phyloP scores from a whole-genome alignment of 345 rosid genomes.

The Erucastrum elatum region DNA sequence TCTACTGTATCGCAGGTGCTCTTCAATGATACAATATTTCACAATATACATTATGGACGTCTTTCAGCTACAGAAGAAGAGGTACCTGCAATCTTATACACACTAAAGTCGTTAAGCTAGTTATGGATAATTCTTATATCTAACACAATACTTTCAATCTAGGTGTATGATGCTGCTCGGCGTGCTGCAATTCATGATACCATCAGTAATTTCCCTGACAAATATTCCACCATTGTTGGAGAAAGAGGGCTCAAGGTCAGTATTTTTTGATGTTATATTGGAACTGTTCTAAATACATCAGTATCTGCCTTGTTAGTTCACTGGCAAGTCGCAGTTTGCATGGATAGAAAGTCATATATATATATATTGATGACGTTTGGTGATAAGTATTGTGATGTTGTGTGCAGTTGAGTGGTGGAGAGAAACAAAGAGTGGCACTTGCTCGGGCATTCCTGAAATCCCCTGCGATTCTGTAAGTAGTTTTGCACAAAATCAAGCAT shows the following conservation, averaged over 20 bases:
- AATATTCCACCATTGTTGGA: conserved; percentile 91
- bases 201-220: conserved; percentile 81
- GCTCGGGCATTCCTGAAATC: conserved; percentile 94
- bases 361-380: neutral
- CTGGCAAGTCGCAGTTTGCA: neutral
- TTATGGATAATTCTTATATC: conserved; percentile 21
- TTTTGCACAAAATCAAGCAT: neutral
- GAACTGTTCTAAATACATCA: neutral
- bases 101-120: neutral
- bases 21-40: conserved; percentile 92
- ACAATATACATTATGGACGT: conserved; percentile 90
- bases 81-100: conserved; percentile 46
- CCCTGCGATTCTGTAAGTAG: conserved; percentile 81
- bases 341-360: too few species aligned
- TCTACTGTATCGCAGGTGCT: conserved; percentile 68
- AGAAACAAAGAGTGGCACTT: conserved; percentile 97
- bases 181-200: conserved; percentile 96
- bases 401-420: conserved; percentile 97
- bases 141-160: conserved; percentile 19
- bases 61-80: conserved; percentile 93
- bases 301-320: neutral
- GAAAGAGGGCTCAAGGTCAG: conserved; percentile 99
- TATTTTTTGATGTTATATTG: conserved; percentile 11
- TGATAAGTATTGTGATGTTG: conserved; percentile 5
- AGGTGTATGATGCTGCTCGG: conserved; percentile 97